Evolutionary conservation across 176 grass and related monocot species (phyloP), one percentile per base, ranked within the genome.

Genomic region (Coix lacrymajobi): DNA sequence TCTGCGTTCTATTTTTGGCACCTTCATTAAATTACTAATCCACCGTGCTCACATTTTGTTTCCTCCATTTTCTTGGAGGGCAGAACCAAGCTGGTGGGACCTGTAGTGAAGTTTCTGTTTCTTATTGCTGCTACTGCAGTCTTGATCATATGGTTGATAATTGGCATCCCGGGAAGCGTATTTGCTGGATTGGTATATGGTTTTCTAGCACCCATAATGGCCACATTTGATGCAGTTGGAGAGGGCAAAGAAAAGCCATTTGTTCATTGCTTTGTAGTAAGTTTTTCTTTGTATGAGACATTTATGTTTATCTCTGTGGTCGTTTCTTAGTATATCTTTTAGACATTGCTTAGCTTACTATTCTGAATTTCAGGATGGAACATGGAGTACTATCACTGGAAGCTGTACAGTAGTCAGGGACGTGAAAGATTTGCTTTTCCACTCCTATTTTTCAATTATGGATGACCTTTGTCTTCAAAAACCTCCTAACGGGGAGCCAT

Each of bases 381-480:
- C 93, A 76, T 99, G 91, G 87, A 94, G 93, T 77, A 96, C 93
- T 75, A 90, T 99, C 69, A 87, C 92, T 78, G 68, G 93, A 79
- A 89, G 87, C 36, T 99, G 89, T 80, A 99, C 93, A 12, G 87
- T 96, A 76, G 93, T 99, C 64, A 90, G 93, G 71, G 96, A 99
- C 73, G 71, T 94, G 63, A 99, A 96, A 86, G 96, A 99, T 52
- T 26, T 99, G n/a, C 87, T 92, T 76, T 96, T 92, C 68, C 85
- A 94, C 83, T 92, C 96, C 6, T 99, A 99, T 81, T 99, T 99
- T 70, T 93, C 93, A 64, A 87, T 96, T 72, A 96, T 96, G 96
- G 91, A 96, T 62, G 96, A 99, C 57, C 68, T 99, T 66, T n/a
- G 9, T 58, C 77, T 91, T 70, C 89, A 91, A 60, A 66, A 69